Evolutionary conservation across 495 filamentous ascomycete species (phyloP), one percentile per base, ranked within the genome.

Genomic region (Aspergillus haitiensis): DNA sequence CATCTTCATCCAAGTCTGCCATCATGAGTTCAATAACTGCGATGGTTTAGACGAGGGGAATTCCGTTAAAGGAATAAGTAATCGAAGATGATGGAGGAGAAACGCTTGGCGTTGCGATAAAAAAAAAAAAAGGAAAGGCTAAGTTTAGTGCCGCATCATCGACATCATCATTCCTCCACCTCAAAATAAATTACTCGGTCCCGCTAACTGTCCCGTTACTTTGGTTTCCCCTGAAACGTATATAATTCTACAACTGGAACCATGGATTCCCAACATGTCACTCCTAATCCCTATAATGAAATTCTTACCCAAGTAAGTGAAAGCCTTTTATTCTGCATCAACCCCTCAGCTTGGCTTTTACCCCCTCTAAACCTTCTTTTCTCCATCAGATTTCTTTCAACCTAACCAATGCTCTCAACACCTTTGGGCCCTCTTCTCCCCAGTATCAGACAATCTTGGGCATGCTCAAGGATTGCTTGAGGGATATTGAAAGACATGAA

Each of bases 1-100:
- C 70, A 52, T 80, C 78, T 59, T 82, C 79, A 47, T 82, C 79
- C 47, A 72, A 67, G 66, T 81, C 79, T 6, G 76, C 79, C 80
- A 82, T 82, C 18, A 32, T 69, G 59, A 54, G 9, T 31, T 0
- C n/a, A 40, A 42, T 35, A 7, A 49, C 33, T 8, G 37, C n/a
- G 5, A 6, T 37, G 37, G 18, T 4, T 21, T 27, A 27, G 21
- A 27, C 1, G 21, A 27, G 21, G 21, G 2, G 21, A 34, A 9
- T 13, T 42, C 16, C 18, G 9, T 1, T 16, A 16, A 12, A 18
- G 16, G 33, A 42, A 7, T 27, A 11, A 34, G 16, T 27, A 39
- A 46, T 33, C 13, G 53, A 18, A 34, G 18, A 4, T 18, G 31
- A 16, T 34, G 5, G 32, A 55, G 44, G 18, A 55, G 44, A 15